These are phyloP conservation scores for Calonectria crousiana DNA, from an alignment of 2,329 filamentous ascomycete species.

Conservation along the genomic window DNA sequence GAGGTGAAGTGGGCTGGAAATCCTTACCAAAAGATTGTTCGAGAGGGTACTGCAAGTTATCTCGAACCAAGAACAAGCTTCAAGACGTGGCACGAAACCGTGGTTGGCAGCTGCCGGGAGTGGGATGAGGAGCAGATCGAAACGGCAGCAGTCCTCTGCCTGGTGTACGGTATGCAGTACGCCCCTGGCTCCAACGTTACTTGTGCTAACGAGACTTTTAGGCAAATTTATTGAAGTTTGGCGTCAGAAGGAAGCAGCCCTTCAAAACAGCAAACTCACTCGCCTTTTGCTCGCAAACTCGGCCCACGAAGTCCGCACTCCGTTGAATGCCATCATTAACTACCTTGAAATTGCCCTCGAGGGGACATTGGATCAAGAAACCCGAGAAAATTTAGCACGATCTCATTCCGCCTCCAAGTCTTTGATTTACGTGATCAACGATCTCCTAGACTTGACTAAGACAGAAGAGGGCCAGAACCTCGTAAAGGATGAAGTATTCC, in stretches of 20 bases:
- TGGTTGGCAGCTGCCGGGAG: slow-evolving; percentile 85
- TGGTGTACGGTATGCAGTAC: slow-evolving; percentile 80
- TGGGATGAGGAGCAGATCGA: slow-evolving; percentile 93
- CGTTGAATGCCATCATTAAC: slow-evolving; percentile 93
- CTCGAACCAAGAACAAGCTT: slow-evolving; percentile 86
- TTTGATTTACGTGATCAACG: slow-evolving; percentile 93
- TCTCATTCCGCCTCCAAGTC: slow-evolving; percentile 95
- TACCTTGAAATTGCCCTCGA: slow-evolving; percentile 93
- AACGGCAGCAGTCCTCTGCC: slow-evolving; percentile 86
- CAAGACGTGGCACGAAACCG: slow-evolving; percentile 83
- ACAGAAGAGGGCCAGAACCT: slow-evolving; percentile 84
- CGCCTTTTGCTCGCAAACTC: slow-evolving; percentile 85
- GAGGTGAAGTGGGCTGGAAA: slow-evolving; percentile 91
- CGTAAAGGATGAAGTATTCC: slow-evolving; percentile 84
- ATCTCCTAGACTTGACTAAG: slow-evolving; percentile 89
- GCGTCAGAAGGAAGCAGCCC: slow-evolving; percentile 87
- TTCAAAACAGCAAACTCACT: slow-evolving; percentile 86
- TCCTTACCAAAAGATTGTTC: slow-evolving; percentile 83
- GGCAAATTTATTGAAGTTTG: slow-evolving; percentile 90
- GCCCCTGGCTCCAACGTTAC: neutral
- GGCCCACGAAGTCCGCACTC: slow-evolving; percentile 91
- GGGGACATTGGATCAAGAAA: slow-evolving; percentile 82
- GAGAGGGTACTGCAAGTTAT: slow-evolving; percentile 78
- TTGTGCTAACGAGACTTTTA: slow-evolving; percentile 29
- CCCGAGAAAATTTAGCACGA: slow-evolving; percentile 83